phyloP scores from a whole-genome alignment of 1,139 yeast genomes.

The Diutina rugosa region DNA sequence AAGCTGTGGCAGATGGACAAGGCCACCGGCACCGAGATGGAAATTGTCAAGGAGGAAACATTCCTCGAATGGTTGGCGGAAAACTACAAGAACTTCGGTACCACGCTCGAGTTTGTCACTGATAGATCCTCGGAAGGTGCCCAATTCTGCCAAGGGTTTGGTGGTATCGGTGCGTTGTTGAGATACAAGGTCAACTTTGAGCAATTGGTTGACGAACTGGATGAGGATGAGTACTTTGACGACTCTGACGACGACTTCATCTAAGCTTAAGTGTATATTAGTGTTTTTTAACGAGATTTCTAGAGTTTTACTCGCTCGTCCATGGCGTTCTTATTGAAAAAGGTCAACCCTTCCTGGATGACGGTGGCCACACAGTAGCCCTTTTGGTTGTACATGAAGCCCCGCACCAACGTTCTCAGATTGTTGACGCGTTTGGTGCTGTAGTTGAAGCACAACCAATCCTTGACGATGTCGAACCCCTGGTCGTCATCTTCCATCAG shows the following conservation, averaged over 20 bases:
- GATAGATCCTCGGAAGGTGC: constrained; percentile 98
- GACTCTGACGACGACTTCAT: constrained; percentile 52
- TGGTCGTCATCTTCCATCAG: constrained; percentile 10
- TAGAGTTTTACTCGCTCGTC: neutral
- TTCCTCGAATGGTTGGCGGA: constrained; percentile 97
- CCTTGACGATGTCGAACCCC: constrained; percentile 21
- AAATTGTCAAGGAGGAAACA: constrained; percentile 66
- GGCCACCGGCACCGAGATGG: constrained; percentile 83
- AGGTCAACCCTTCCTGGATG: constrained; percentile 31
- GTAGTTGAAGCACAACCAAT: constrained; percentile 28
- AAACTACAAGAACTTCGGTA: constrained; percentile 88
- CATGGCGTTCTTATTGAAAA: constrained; percentile 1
- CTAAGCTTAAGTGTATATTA: constrained; percentile 8
- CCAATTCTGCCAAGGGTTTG: constrained; percentile 93
- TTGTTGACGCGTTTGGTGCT: constrained; percentile 24
- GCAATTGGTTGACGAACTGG: constrained; percentile 81
- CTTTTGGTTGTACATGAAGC: constrained; percentile 19
- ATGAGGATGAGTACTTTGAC: constrained; percentile 75
- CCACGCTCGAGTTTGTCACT: constrained; percentile 88
- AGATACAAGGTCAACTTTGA: constrained; percentile 96
- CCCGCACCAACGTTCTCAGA: constrained; percentile 26
- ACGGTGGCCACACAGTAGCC: constrained; percentile 29
- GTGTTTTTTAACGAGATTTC: neutral
- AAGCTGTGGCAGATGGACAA: constrained; percentile 72
- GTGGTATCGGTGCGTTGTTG: constrained; percentile 95